These are phyloP conservation scores for Monosporascus sp. DNA, from an alignment of 2,329 filamentous ascomycete genomes.

Conservation along the genomic window DNA sequence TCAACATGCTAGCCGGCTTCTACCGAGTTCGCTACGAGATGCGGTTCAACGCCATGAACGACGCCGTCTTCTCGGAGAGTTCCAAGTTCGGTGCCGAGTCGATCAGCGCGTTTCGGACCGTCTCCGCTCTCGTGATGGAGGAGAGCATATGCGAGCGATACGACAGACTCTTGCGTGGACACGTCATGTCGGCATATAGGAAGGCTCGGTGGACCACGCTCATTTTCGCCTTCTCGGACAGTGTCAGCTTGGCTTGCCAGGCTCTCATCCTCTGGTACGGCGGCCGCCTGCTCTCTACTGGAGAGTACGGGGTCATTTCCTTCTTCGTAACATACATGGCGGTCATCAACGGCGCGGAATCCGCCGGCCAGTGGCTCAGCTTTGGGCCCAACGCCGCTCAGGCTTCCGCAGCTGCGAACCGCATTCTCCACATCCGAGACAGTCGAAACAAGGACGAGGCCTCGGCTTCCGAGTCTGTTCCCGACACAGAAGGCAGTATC, in stretches of 20 bases:
- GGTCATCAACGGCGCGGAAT: constrained; percentile 59
- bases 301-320: constrained; percentile 37
- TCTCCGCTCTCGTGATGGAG: constrained; percentile 63
- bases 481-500: constrained; percentile 39
- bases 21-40: constrained; percentile 50
- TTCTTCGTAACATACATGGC: constrained; percentile 57
- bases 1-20: constrained; percentile 39
- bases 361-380: constrained; percentile 57
- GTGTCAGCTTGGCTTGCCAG: constrained; percentile 54
- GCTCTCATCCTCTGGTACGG: constrained; percentile 62
- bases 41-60: constrained; percentile 61
- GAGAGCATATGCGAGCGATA: constrained; percentile 58
- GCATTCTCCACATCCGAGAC: constrained; percentile 46
- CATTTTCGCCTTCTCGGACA: constrained; percentile 63
- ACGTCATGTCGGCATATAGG: constrained; percentile 51
- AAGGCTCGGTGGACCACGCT: constrained; percentile 57
- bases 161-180: constrained; percentile 46
- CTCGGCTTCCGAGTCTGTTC: constrained; percentile 21
- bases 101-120: constrained; percentile 65
- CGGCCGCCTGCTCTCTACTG: constrained; percentile 45
- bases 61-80: constrained; percentile 59
- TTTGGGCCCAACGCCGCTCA: constrained; percentile 57
- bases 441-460: too few species aligned
- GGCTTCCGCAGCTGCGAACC: constrained; percentile 48
- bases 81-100: constrained; percentile 68